These are phyloP conservation scores for Elsinoe ampelina DNA, from an alignment of 2,329 filamentous ascomycete genomes.

Conservation along the genomic window DNA sequence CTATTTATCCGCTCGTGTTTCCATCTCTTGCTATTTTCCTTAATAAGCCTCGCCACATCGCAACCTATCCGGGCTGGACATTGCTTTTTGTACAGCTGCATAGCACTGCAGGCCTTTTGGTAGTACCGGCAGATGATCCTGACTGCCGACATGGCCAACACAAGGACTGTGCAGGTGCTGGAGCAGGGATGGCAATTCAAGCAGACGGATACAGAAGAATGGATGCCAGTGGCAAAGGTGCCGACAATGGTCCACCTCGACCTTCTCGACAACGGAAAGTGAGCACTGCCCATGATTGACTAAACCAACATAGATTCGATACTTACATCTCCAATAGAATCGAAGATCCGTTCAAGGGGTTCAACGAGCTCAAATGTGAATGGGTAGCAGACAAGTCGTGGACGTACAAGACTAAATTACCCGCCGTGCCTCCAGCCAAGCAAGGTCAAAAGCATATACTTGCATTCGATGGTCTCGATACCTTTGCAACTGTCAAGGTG, in stretches of 20 bases:
- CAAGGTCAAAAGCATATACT: conserved; percentile 36
- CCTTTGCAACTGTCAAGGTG: conserved; percentile 50
- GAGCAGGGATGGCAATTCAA: conserved; percentile 38
- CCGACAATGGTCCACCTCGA: conserved; percentile 42
- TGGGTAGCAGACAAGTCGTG: conserved; percentile 42
- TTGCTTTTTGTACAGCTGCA: background rate
- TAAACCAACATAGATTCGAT: background rate
- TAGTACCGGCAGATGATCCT: background rate
- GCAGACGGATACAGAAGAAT: conserved; percentile 33
- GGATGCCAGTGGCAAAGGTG: conserved; percentile 36
- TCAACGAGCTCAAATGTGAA: conserved; percentile 41
- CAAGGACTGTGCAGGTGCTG: conserved; percentile 24
- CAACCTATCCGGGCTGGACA: background rate
- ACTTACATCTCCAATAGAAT: conserved; percentile 29
- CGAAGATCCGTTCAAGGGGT: conserved; percentile 41
- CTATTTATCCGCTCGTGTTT: background rate
- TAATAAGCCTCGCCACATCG: background rate
- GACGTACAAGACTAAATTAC: conserved; percentile 38
- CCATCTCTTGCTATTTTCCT: background rate
- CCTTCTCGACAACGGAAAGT: conserved; percentile 39
- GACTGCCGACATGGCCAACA: background rate
- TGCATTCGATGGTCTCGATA: conserved; percentile 56
- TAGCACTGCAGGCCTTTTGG: background rate
- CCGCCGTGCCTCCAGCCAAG: conserved; percentile 22
- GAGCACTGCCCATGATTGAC: conserved; percentile 16